Percentiles rank a stretch among this genome's conserved stretches.
phyloP scores from a whole-genome alignment of 306 rosid genomes.

The Albizia julibrissin region DNA sequence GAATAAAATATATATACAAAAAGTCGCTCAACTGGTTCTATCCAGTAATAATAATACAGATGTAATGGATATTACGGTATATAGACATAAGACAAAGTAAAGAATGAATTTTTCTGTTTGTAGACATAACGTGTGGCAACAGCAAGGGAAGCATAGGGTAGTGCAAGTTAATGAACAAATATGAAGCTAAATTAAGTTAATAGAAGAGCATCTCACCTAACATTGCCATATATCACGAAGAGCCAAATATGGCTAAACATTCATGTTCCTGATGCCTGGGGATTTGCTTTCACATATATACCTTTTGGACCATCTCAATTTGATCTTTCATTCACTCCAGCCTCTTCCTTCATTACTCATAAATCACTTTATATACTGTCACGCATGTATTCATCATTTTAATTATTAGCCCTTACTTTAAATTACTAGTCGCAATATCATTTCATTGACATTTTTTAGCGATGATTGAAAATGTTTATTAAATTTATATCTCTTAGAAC shows the following conservation, averaged over 20 bases:
- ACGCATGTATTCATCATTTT: neutral
- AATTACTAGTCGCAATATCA: neutral
- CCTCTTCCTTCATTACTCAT: neutral
- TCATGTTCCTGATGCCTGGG: constrained; percentile 14
- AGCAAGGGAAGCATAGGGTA: neutral
- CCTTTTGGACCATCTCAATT: neutral
- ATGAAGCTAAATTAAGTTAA: neutral
- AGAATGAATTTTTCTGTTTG: neutral
- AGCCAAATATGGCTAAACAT: constrained; percentile 3
- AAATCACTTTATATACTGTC: neutral
- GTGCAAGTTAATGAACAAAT: neutral
- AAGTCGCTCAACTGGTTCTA: neutral
- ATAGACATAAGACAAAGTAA: neutral
- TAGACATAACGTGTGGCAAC: neutral
- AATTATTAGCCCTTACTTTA: neutral
- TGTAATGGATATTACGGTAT: neutral
- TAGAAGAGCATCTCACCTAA: neutral
- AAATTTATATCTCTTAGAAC: neutral
- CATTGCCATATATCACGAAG: neutral
- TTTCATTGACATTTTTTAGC: neutral
- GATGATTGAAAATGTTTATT: neutral
- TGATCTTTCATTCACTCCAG: neutral
- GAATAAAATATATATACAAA: neutral
- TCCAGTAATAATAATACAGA: neutral
- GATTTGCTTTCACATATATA: neutral